Percentiles rank a stretch among this genome's conserved stretches.
These are phyloP conservation scores for Lonicera japonica DNA, from an alignment of 129 eudicot species.

Conservation along the genomic window DNA sequence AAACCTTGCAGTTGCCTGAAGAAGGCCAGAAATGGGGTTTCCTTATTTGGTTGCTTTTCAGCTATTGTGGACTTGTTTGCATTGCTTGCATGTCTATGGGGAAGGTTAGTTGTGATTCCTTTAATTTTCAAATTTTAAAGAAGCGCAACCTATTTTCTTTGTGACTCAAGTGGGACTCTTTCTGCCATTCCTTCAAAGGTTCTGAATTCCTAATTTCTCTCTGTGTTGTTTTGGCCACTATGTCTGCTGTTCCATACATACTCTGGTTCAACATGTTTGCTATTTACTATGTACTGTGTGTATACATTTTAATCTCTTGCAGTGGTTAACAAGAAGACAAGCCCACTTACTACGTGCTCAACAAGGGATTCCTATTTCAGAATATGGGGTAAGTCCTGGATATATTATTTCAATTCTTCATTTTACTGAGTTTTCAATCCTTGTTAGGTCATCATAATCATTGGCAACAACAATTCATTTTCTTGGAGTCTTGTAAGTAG, in stretches of 20 bases:
- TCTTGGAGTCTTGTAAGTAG: neutral
- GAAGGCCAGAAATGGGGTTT: constrained; percentile 91
- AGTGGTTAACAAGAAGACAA: constrained; percentile 92
- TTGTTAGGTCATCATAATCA: no score
- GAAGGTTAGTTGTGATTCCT: constrained; percentile 42
- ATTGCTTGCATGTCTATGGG: constrained; percentile 62
- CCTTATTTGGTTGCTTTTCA: constrained; percentile 87
- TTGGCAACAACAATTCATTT: neutral
- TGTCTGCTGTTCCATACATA: neutral
- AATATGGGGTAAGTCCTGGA: constrained; percentile 51
- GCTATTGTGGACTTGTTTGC: constrained; percentile 86
- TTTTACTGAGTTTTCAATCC: neutral
- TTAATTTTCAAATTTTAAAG: neutral
- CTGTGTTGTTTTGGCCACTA: neutral
- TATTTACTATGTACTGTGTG: neutral
- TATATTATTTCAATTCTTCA: neutral
- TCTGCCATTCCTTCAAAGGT: neutral
- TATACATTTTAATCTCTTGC: constrained; percentile 10
- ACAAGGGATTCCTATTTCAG: constrained; percentile 84
- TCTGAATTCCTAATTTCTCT: neutral
- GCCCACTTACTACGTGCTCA: constrained; percentile 68
- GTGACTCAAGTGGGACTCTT: neutral
- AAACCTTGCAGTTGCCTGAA: constrained; percentile 79
- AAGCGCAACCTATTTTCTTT: neutral
- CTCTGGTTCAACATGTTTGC: neutral